phyloP scores from a whole-genome alignment of 805 yeast genomes.

The Ogataea naganishii region DNA sequence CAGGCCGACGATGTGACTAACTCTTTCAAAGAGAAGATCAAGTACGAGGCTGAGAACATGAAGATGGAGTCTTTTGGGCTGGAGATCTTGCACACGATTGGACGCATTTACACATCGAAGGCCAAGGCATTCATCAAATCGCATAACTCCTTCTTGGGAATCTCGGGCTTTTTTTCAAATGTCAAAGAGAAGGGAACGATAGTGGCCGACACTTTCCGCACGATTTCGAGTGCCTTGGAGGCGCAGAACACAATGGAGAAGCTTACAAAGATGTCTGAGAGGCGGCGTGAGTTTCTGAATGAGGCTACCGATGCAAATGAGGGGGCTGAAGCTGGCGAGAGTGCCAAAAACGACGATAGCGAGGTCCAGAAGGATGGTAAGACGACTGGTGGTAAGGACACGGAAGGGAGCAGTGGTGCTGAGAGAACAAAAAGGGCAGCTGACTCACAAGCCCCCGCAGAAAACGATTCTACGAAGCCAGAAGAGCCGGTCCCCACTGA shows the following conservation, averaged over 20 bases:
- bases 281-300: slow-evolving; percentile 20
- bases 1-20: slow-evolving; percentile 52
- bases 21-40: slow-evolving; percentile 44
- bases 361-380: slow-evolving; percentile 2
- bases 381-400: not conserved
- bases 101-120: slow-evolving; percentile 66
- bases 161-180: slow-evolving; percentile 73
- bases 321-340: slow-evolving; percentile 34
- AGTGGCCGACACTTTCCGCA: slow-evolving; percentile 75
- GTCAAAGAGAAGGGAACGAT: slow-evolving; percentile 79
- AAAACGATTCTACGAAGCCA: not conserved
- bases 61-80: slow-evolving; percentile 95
- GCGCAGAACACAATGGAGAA: slow-evolving; percentile 76
- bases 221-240: slow-evolving; percentile 77
- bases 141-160: slow-evolving; percentile 68
- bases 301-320: slow-evolving; percentile 23
- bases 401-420: not conserved
- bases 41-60: slow-evolving; percentile 63
- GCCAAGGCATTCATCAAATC: slow-evolving; percentile 69
- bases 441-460: not conserved
- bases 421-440: not conserved
- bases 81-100: slow-evolving; percentile 77
- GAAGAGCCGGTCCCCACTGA: slow-evolving; percentile 36
- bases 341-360: not conserved
- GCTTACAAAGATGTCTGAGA: slow-evolving; percentile 63